Base-by-base conservation (phyloP, 2,329 filamentous ascomycete genomes). In the Hymenoscyphus linearis region DNA sequence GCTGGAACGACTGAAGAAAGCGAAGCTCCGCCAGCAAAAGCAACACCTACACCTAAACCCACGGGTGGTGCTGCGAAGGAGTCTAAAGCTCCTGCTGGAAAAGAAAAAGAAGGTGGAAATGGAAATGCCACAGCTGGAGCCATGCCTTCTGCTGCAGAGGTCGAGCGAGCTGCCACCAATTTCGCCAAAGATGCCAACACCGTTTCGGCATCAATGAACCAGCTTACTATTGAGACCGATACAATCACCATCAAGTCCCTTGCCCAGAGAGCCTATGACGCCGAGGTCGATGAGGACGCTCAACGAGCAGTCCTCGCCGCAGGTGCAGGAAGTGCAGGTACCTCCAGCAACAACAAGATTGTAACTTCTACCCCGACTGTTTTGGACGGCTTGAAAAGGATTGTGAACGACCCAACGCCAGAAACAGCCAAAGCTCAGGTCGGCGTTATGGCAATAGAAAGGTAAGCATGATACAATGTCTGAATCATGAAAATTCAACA, bases 111-210 rank as follows among this genome's bases (percentile, higher is more conserved):
- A 10, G 10, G 18, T 25, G 44, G 22, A 14, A 10, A 5, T 12
- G 44, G 44, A 12, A 50, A 50, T 22, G 18, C 22, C 9, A 22
- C 44, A 25, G 18, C n/a, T n/a, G 44, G 37, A 50, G 47, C 34
- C 2, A 47, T 34, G 34, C 55, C 56, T 3, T 35, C 56, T 14
- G 5, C 56, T n/a, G 27, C 25, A 25, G 12, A 34, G 12, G 68
- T 70, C 16, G 56, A 64, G 50, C 52, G 36, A 14, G 68, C 68
- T 13, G 62, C 62, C 10, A 40, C 55, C 4, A 63, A 62, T 44
- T 70, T 70, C 52, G 68, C 66, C 18, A 64, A 62, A 12, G 66
- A 70, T 63, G 68, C 65, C 47, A 68, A 64, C 40, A 69, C 66
- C 18, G 68, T 70, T 22, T 68, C 67, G 13, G 58, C 62, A 12